These are phyloP conservation scores for Blastobotrys buckinghamii DNA, from an alignment of 1,139 yeast species.

Conservation along the genomic window DNA sequence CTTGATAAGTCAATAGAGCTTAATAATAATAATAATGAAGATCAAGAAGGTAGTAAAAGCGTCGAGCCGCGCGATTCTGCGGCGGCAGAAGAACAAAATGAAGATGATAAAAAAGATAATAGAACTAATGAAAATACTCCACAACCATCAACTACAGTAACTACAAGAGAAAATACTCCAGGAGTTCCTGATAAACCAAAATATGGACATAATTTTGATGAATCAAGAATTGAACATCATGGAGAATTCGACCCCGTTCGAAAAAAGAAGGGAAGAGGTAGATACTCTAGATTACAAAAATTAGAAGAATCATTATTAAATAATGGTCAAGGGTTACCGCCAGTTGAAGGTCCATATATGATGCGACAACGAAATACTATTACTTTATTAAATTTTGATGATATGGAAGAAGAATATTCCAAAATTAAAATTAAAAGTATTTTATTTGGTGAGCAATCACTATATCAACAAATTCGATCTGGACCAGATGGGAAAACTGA, in stretches of 20 bases:
- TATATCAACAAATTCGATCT: slow-evolving; percentile 2
- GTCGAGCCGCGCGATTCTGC: not conserved
- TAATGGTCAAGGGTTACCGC: slow-evolving; percentile 11
- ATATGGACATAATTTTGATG: slow-evolving; percentile 1
- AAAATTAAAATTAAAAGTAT: slow-evolving; percentile 38
- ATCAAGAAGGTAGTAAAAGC: not conserved
- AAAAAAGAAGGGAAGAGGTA: not conserved
- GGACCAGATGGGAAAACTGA: slow-evolving; percentile 1
- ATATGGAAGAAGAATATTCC: slow-evolving; percentile 24
- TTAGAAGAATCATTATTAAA: not conserved
- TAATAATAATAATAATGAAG: not conserved
- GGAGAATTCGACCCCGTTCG: not conserved
- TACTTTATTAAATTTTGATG: slow-evolving; percentile 29
- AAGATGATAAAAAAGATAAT: not conserved
- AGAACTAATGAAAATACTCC: not conserved
- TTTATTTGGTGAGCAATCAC: slow-evolving; percentile 57
- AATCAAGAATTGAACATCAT: slow-evolving; percentile 4
- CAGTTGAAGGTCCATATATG: slow-evolving; percentile 26
- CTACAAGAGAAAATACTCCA: not conserved
- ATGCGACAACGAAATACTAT: slow-evolving; percentile 11
- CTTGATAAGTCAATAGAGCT: not conserved
- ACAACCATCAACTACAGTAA: not conserved
- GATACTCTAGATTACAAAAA: not conserved
- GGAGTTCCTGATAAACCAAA: not conserved
- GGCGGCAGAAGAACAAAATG: not conserved